Percentiles rank a stretch among this genome's conserved stretches.
Evolutionary conservation across 2,329 filamentous ascomycete genomes (phyloP).

Genomic region (Diplodia mutila): DNA sequence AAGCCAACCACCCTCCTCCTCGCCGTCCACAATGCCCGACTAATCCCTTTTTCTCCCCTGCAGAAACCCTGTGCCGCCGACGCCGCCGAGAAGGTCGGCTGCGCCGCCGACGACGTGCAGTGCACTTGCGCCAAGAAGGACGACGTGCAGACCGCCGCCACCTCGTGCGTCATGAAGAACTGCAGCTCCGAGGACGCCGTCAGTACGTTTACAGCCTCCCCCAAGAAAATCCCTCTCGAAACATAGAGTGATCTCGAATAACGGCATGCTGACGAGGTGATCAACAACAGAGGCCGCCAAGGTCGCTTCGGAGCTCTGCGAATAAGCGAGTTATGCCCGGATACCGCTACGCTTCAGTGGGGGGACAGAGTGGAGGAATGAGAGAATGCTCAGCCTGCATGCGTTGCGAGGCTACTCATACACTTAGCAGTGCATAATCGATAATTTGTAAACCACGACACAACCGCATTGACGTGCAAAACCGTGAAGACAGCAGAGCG

Average conservation of each 20-base stretch:
- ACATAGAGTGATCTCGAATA: no score
- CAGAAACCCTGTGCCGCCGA: slow-evolving; percentile 7
- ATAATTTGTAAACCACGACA: neutral
- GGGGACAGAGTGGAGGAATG: neutral
- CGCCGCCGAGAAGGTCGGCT: neutral
- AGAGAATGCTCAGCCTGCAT: no score
- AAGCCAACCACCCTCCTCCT: neutral
- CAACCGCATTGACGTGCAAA: neutral
- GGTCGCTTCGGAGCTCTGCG: slow-evolving; percentile 1
- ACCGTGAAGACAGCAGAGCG: no score
- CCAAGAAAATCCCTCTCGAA: no score
- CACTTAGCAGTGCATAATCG: neutral
- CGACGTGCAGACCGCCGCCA: neutral
- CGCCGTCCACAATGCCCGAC: neutral
- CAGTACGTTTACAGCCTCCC: neutral
- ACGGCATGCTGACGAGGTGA: neutral
- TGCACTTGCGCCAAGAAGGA: neutral
- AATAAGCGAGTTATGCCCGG: neutral
- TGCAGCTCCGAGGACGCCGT: slow-evolving; percentile 2
- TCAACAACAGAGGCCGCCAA: slow-evolving; percentile 2
- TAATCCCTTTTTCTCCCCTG: neutral
- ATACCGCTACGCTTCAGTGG: neutral
- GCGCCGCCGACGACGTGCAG: neutral
- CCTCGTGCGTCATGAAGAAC: neutral
- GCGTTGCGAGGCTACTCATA: neutral